Evolutionary conservation across 169 alveolate genomes (phyloP).

Genomic region (Babesia gibsoni): DNA sequence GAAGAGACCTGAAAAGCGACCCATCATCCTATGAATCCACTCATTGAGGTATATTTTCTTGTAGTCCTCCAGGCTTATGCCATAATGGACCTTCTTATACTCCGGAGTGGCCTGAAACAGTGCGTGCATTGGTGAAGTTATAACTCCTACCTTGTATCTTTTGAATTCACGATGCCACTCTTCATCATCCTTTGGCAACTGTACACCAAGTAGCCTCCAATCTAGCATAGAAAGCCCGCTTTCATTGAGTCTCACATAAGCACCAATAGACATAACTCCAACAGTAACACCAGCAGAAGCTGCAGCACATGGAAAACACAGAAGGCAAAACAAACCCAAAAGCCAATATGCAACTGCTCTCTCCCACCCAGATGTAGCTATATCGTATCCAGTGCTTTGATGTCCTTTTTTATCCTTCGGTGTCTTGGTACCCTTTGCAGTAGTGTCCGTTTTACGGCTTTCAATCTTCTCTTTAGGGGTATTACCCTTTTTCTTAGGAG

Average conservation of each 20-base stretch:
- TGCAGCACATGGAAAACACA: background rate
- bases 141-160: conserved; percentile 66
- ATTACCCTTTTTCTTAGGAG: no score
- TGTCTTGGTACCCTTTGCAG: no score
- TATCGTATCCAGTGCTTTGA: conserved; percentile 2
- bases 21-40: conserved; percentile 88
- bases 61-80: conserved; percentile 83
- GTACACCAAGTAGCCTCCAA: conserved; percentile 83
- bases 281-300: conserved; percentile 73
- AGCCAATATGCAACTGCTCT: conserved; percentile 54
- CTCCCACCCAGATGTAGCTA: conserved; percentile 29
- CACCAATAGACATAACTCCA: conserved; percentile 82
- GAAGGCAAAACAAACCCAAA: conserved; percentile 27
- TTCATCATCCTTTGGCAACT: conserved; percentile 79
- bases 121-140: background rate
- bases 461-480: no score
- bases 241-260: conserved; percentile 85
- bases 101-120: conserved; percentile 80
- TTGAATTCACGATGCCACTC: conserved; percentile 85
- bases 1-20: conserved; percentile 79
- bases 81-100: conserved; percentile 79
- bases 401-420: no score
- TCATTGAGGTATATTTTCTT: conserved; percentile 82
- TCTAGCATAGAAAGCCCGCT: conserved; percentile 90
- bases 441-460: no score